These are phyloP conservation scores for Lachancea dasiensis DNA, from an alignment of 805 yeast species.

Conservation along the genomic window DNA sequence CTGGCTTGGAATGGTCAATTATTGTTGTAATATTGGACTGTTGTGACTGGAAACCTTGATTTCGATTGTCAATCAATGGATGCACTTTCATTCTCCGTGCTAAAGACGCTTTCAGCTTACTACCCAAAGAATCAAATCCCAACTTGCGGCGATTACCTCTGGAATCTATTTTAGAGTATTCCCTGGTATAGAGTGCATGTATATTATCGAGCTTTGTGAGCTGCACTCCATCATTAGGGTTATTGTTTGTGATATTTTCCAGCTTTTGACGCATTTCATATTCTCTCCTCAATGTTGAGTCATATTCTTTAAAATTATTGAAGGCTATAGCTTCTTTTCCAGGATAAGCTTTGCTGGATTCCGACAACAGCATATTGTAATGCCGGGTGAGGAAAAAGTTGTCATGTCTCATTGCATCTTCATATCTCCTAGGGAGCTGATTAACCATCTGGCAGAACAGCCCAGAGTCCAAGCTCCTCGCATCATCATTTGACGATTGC, in stretches of 20 bases:
- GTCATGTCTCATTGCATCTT: constrained; percentile 22
- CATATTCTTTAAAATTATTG: constrained; percentile 30
- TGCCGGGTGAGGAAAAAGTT: constrained; percentile 25
- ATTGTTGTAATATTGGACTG: constrained; percentile 10
- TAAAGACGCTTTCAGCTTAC: not conserved
- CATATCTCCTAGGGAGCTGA: constrained; percentile 14
- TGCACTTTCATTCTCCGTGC: too few species aligned
- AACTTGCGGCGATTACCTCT: too few species aligned
- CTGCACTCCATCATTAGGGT: constrained; percentile 8
- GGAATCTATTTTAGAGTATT: too few species aligned
- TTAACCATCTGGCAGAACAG: constrained; percentile 14
- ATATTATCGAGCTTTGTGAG: constrained; percentile 8
- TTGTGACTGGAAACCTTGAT: constrained; percentile 5
- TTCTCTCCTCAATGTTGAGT: constrained; percentile 27
- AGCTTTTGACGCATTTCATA: constrained; percentile 19
- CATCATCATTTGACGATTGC: constrained; percentile 5
- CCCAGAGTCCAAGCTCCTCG: constrained; percentile 12
- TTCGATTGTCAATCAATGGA: not conserved
- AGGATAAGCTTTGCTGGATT: too few species aligned
- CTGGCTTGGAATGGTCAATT: constrained; percentile 11
- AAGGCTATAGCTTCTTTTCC: too few species aligned
- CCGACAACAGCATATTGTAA: constrained; percentile 9
- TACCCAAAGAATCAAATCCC: too few species aligned
- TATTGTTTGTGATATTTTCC: constrained; percentile 6
- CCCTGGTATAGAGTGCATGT: constrained; percentile 9